Evolutionary conservation across 2,329 filamentous ascomycete genomes (phyloP).

Genomic region (Fusarium cicatricum): DNA sequence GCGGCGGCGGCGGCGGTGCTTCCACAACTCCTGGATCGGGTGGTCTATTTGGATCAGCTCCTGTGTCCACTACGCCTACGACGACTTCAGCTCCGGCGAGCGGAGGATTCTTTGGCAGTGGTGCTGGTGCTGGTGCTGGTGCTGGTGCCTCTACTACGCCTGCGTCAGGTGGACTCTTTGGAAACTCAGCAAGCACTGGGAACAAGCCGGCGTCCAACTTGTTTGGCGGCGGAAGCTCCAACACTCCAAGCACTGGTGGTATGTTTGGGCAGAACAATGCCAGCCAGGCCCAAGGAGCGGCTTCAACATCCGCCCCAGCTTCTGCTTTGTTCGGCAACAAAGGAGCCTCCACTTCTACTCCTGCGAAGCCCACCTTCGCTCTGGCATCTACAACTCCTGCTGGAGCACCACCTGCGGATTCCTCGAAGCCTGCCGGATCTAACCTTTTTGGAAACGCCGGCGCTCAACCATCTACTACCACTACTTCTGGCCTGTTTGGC

Average conservation of each 20-base stretch:
- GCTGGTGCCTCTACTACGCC: conserved; percentile 40
- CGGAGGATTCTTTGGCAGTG: conserved; percentile 42
- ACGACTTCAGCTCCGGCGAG: conserved; percentile 35
- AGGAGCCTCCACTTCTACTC: conserved; percentile 35
- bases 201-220: conserved; percentile 35
- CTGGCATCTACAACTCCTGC: conserved; percentile 64
- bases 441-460: conserved; percentile 37
- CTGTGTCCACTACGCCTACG: conserved; percentile 40
- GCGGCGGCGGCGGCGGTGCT: conserved; percentile 31
- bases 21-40: conserved; percentile 38
- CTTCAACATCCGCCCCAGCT: conserved; percentile 41
- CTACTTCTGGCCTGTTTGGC: conserved; percentile 43
- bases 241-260: conserved; percentile 34
- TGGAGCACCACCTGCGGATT: conserved; percentile 59
- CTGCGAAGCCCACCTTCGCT: conserved; percentile 57
- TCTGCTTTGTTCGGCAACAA: conserved; percentile 40
- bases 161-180: conserved; percentile 46
- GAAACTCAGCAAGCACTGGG: conserved; percentile 31
- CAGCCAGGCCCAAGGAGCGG: conserved; percentile 30
- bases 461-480: conserved; percentile 31
- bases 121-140: conserved; percentile 24
- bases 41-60: conserved; percentile 36
- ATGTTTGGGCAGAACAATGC: conserved; percentile 42
- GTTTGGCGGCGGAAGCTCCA: conserved; percentile 41
- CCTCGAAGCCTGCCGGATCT: conserved; percentile 40